Base-by-base conservation (phyloP, 2,329 filamentous ascomycete genomes). In the Penicillium sp. region DNA sequence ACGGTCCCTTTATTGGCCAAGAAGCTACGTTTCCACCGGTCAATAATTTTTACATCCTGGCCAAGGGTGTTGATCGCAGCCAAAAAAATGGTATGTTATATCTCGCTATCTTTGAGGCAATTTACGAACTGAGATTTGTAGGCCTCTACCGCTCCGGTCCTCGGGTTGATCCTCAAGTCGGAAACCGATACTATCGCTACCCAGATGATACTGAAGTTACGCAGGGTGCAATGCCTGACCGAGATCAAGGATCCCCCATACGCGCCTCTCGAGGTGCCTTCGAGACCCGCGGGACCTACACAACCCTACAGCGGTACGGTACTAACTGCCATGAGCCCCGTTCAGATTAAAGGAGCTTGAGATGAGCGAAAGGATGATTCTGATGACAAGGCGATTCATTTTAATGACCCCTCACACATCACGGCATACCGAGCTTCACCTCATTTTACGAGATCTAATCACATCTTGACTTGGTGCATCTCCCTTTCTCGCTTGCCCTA, bases 1-100 rank as follows among this genome's bases (percentile, higher is more conserved):
- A 73, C 21, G 60, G 60, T 13, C 52, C 50, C 26, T 41, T 21
- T 12, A 6, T 31, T 21, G 53, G 56, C 8, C 28, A 12, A 10
- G 45, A 56, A 16, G 50, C 45, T 1, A n/a, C 43, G 1, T 58
- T 58, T 26, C 56, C 53, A 0, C 49, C 49, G 0, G 54, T 57
- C 12, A 57, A 54, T 28, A 59, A 54, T n/a, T 58, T 54, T 13
- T 54, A 52, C 42, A 50, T 44, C 21, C 45, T 56, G 18, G 33
- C 50, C n/a, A 47, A 47, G 44, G 50, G 53, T 16, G 53, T 58
- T 36, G 42, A 49, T 8, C 47, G 50, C 6, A 53, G 53, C 45
- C 42, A 44, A 39, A 39, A 39, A 21, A 54, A 21, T 31, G 54
- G 54, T 54, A 47, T 34, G 47, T n/a, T n/a, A 26, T 33, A n/a